Conservation (phyloP, 306 rosid genomes). For the Pachyrhizus erosus region DNA sequence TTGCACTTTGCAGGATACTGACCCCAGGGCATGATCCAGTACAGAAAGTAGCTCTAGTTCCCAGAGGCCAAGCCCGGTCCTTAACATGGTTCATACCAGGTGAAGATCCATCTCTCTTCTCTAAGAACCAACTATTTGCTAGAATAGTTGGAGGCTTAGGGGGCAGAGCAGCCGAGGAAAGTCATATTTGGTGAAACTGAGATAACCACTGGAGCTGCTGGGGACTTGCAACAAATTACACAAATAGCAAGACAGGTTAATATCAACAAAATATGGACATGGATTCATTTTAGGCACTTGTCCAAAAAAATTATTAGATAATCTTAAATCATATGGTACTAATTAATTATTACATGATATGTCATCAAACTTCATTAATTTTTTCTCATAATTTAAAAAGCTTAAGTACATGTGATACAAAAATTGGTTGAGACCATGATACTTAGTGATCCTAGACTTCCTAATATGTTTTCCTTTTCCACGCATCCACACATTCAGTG, state of each 20-base stretch:
- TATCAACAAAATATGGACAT: neutral
- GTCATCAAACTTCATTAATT: no score
- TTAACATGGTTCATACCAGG: constrained; percentile 79
- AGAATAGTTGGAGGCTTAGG: constrained; percentile 82
- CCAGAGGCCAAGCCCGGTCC: constrained; percentile 78
- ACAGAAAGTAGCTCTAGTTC: constrained; percentile 75
- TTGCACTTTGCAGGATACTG: constrained; percentile 53
- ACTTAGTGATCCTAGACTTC: no score
- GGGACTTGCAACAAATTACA: constrained; percentile 76
- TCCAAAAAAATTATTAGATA: no score
- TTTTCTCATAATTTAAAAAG: no score
- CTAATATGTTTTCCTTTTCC: no score
- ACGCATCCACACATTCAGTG: neutral
- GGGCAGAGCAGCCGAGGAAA: constrained; percentile 86
- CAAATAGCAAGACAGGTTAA: constrained; percentile 72
- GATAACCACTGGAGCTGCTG: constrained; percentile 79
- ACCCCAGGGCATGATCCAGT: constrained; percentile 79
- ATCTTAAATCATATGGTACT: no score
- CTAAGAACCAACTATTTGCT: constrained; percentile 72
- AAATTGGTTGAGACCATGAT: no score
- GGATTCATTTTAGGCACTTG: neutral
- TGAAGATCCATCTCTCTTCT: constrained; percentile 70
- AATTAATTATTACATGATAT: no score
- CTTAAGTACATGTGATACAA: no score
- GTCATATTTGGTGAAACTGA: constrained; percentile 79